These are phyloP conservation scores for Phytophthora quininea DNA, from an alignment of 352 stramenopile species.

Conservation along the genomic window DNA sequence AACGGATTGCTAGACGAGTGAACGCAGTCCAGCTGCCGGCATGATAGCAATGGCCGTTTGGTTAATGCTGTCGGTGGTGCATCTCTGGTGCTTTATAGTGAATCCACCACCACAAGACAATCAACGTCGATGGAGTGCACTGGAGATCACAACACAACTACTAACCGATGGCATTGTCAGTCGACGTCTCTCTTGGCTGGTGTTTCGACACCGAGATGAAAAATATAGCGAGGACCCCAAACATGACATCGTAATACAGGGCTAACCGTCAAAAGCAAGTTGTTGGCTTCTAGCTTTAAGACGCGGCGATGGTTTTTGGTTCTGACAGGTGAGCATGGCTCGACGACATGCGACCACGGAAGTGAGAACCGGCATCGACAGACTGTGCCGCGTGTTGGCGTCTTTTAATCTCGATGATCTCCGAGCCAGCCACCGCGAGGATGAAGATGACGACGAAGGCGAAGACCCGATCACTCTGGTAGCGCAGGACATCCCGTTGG, in stretches of 20 bases:
- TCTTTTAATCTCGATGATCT: no score
- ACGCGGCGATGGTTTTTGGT: no score
- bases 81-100: constrained; percentile 8
- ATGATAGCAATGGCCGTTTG: constrained; percentile 10
- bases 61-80: constrained; percentile 12
- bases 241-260: no score
- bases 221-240: background rate
- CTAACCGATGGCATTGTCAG: background rate
- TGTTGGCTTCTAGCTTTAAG: no score
- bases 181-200: background rate
- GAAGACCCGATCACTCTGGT: background rate
- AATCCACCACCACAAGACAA: background rate
- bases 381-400: no score
- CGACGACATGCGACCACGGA: no score
- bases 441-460: background rate
- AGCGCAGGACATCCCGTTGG: background rate
- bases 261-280: no score
- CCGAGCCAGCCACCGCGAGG: background rate
- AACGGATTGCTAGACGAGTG: constrained; percentile 14
- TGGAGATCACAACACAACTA: background rate
- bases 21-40: constrained; percentile 8
- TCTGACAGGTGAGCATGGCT: background rate
- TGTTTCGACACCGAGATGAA: background rate
- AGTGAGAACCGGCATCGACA: no score
- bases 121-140: background rate